Percentiles rank a stretch among this genome's conserved stretches.
Evolutionary conservation across 2,329 filamentous ascomycete genomes (phyloP).

Genomic region (Penicillium sp.): DNA sequence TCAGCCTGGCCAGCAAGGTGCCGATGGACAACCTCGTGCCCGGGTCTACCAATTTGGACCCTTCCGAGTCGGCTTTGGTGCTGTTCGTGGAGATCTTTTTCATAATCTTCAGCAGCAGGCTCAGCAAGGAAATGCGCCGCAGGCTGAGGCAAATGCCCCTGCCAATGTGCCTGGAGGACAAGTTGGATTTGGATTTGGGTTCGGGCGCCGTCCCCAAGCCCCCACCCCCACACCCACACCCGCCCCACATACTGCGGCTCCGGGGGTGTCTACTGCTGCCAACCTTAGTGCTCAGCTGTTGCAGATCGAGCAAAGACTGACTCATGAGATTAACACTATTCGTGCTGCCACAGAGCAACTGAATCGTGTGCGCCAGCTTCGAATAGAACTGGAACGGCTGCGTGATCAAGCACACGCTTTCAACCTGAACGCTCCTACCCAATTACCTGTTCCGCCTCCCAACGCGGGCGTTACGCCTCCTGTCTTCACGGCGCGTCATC

Average conservation of each 20-base stretch:
- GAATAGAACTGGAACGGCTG: constrained; percentile 66
- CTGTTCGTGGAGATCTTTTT: constrained; percentile 60
- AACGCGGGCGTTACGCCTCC: constrained; percentile 16
- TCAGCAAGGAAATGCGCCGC: constrained; percentile 49
- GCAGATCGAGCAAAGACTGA: constrained; percentile 66
- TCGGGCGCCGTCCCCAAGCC: constrained; percentile 34
- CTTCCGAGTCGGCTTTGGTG: constrained; percentile 67
- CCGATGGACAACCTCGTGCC: constrained; percentile 48
- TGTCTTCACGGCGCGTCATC: constrained; percentile 26
- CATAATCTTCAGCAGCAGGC: constrained; percentile 67
- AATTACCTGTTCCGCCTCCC: constrained; percentile 6
- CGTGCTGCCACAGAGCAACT: constrained; percentile 67
- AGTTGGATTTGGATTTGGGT: constrained; percentile 44
- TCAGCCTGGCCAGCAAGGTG: constrained; percentile 41
- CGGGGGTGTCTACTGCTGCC: constrained; percentile 23
- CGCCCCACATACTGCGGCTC: constrained; percentile 7
- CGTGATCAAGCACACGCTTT: constrained; percentile 48
- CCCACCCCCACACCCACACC: constrained; percentile 16
- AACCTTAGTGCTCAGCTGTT: constrained; percentile 60
- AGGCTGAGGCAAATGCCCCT: constrained; percentile 33
- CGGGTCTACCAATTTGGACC: constrained; percentile 72
- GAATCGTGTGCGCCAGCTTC: constrained; percentile 64
- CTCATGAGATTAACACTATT: constrained; percentile 64
- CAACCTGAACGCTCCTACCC: constrained; percentile 35
- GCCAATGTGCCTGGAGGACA: constrained; percentile 40